phyloP scores from a whole-genome alignment of 2,329 filamentous ascomycete genomes.

The Aspergillus sp. region DNA sequence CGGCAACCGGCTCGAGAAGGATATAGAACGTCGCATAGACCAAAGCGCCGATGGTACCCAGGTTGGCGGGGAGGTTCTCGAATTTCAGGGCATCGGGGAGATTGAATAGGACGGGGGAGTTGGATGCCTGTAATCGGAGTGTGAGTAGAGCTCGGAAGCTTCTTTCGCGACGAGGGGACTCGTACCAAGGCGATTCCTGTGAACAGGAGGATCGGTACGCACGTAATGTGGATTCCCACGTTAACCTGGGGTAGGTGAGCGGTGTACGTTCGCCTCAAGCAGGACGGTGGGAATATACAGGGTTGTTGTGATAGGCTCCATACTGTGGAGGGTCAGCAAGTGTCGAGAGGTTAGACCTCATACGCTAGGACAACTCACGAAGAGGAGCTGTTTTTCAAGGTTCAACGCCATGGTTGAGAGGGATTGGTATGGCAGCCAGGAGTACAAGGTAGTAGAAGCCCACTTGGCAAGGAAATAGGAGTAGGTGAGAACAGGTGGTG shows the following conservation, averaged over 20 bases:
- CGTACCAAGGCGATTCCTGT: constrained; percentile 60
- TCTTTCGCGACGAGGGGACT: neutral
- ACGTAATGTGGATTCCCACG: constrained; percentile 61
- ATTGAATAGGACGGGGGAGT: constrained; percentile 51
- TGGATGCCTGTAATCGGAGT: constrained; percentile 51
- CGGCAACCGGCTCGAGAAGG: constrained; percentile 90
- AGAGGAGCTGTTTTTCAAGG: constrained; percentile 64
- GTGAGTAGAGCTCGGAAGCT: neutral
- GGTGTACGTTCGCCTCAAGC: constrained; percentile 14
- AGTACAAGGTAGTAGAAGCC: neutral
- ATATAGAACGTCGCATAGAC: constrained; percentile 79
- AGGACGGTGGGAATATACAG: constrained; percentile 42
- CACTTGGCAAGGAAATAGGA: constrained; percentile 2
- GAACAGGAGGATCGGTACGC: constrained; percentile 60
- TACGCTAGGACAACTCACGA: constrained; percentile 48
- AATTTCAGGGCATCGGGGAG: constrained; percentile 54
- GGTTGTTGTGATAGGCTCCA: constrained; percentile 64
- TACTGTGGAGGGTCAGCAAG: constrained; percentile 47
- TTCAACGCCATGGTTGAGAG: constrained; percentile 48
- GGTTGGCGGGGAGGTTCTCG: constrained; percentile 58
- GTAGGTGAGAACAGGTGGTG: neutral
- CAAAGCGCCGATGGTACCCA: constrained; percentile 56
- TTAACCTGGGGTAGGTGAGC: constrained; percentile 51
- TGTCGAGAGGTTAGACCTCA: constrained; percentile 12
- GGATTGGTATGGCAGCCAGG: neutral